These are phyloP conservation scores for Vicia villosa DNA, from an alignment of 306 rosid species.

Conservation along the genomic window DNA sequence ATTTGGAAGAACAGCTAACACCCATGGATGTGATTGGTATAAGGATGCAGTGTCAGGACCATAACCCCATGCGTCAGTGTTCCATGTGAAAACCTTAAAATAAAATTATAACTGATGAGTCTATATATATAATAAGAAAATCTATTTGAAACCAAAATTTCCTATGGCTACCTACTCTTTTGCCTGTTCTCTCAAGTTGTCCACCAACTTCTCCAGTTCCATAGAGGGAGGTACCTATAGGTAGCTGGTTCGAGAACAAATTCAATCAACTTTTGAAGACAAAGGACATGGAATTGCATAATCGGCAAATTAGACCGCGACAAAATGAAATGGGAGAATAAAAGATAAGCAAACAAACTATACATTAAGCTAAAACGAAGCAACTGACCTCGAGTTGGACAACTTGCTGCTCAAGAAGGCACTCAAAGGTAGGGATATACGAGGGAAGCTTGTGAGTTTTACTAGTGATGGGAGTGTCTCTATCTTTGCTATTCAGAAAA, in stretches of 20 bases:
- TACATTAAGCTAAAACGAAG: background rate
- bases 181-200: conserved; percentile 85
- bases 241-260: conserved; percentile 57
- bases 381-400: conserved; percentile 74
- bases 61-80: conserved; percentile 82
- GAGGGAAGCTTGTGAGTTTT: conserved; percentile 51
- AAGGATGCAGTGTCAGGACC: conserved; percentile 82
- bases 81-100: conserved; percentile 80
- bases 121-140: conserved; percentile 4
- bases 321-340: background rate
- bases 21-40: conserved; percentile 98
- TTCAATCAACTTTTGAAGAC: conserved; percentile 15
- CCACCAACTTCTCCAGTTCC: conserved; percentile 97
- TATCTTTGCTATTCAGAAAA: conserved; percentile 56
- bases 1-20: conserved; percentile 83
- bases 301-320: background rate
- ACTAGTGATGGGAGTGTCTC: conserved; percentile 57
- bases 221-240: conserved; percentile 78
- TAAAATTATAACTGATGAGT: conserved; percentile 25
- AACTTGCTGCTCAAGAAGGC: conserved; percentile 61
- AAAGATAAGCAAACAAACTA: conserved; percentile 1
- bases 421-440: conserved; percentile 61
- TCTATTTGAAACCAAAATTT: conserved; percentile 2
- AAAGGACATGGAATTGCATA: background rate
- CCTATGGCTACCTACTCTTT: conserved; percentile 57